These are phyloP conservation scores for Geotrichum reessii DNA, from an alignment of 1,139 yeast genomes.

Conservation along the genomic window DNA sequence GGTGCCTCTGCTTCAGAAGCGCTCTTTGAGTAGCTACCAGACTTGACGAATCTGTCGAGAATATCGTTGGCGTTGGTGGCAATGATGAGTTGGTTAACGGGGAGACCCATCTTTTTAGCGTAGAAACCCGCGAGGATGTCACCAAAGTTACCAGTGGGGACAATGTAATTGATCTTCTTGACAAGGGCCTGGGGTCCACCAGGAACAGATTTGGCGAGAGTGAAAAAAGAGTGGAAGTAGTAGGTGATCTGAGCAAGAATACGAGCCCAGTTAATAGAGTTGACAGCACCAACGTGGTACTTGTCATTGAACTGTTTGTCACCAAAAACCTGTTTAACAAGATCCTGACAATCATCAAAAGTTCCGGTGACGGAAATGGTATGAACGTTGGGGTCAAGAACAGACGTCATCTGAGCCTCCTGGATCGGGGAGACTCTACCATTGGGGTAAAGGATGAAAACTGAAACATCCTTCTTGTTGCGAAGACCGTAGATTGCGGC, in stretches of 20 bases:
- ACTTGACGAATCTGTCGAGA: constrained; percentile 80
- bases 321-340: constrained; percentile 88
- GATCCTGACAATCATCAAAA: constrained; percentile 96
- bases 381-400: constrained; percentile 88
- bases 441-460: constrained; percentile 90
- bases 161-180: constrained; percentile 64
- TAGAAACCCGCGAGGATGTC: constrained; percentile 95
- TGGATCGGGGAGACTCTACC: constrained; percentile 97
- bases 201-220: constrained; percentile 42
- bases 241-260: constrained; percentile 95
- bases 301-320: constrained; percentile 80
- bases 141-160: constrained; percentile 97
- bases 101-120: constrained; percentile 93
- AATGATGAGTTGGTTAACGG: constrained; percentile 75
- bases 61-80: constrained; percentile 96
- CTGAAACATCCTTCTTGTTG: constrained; percentile 94
- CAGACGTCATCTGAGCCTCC: constrained; percentile 98
- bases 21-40: constrained; percentile 68
- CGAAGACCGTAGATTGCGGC: constrained; percentile 98
- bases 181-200: constrained; percentile 32
- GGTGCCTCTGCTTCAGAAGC: constrained; percentile 41
- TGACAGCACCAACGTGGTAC: constrained; percentile 95
- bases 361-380: constrained; percentile 93
- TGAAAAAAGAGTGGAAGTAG: constrained; percentile 88
- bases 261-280: constrained; percentile 98